Evolutionary conservation across 169 alveolate species (phyloP).

Genomic region (Eimeria maxima): DNA sequence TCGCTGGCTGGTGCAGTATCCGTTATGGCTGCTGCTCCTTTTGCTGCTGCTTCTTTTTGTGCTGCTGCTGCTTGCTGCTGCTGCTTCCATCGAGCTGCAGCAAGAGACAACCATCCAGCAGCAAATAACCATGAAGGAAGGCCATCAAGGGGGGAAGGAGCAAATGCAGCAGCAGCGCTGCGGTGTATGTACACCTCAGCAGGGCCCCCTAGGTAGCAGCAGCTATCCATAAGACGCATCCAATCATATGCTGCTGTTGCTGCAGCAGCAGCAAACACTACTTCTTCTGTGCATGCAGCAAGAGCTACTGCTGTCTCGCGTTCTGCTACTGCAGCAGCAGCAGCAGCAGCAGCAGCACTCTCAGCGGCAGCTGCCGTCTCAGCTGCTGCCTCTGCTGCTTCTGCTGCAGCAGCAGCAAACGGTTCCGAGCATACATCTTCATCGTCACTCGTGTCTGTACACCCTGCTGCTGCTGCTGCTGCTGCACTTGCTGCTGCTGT

Average conservation of each 20-base stretch:
- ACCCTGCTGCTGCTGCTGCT: conserved; percentile 70
- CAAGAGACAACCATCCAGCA: conserved; percentile 44
- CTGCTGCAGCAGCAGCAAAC: background rate
- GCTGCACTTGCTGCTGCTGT: background rate
- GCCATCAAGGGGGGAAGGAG: background rate
- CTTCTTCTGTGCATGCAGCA: conserved; percentile 20
- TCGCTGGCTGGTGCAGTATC: background rate
- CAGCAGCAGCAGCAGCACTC: background rate
- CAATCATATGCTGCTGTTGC: conserved; percentile 27
- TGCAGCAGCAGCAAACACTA: background rate
- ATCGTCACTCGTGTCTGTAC: background rate
- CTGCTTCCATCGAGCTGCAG: background rate
- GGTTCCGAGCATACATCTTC: background rate
- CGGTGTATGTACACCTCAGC: conserved; percentile 14
- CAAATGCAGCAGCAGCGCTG: background rate
- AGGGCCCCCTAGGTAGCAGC: conserved; percentile 29
- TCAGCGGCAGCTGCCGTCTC: too few species aligned
- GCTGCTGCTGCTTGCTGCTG: conserved; percentile 14
- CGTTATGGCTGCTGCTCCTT: background rate
- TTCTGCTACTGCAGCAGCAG: conserved; percentile 30
- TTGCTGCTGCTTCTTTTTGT: background rate
- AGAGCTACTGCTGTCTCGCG: conserved; percentile 34
- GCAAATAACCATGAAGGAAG: conserved; percentile 5
- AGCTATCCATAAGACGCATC: conserved; percentile 10
- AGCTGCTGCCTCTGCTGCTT: too few species aligned